Percentiles rank a stretch among this genome's conserved stretches.
Evolutionary conservation across 208 protist genomes (phyloP).

Genomic region (Acanthamoeba comandoni): DNA sequence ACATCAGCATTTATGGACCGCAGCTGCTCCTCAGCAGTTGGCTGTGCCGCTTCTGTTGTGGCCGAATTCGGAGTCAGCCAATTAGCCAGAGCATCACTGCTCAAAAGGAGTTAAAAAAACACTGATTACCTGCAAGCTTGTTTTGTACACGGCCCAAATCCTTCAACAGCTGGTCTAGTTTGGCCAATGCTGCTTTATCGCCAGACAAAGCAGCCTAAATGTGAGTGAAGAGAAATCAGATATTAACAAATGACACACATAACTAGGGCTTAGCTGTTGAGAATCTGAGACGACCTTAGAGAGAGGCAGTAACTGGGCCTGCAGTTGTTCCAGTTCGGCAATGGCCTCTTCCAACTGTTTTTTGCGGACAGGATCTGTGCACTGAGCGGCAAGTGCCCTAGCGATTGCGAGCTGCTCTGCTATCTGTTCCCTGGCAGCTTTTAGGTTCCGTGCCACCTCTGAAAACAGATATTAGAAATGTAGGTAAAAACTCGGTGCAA

Average conservation of each 20-base stretch:
- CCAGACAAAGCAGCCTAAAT: conserved; percentile 25
- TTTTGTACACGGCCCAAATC: conserved; percentile 16
- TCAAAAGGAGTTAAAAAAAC: too few species aligned
- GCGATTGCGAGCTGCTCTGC: conserved; percentile 54
- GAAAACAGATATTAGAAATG: neutral
- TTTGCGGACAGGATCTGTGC: conserved; percentile 32
- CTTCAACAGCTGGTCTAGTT: conserved; percentile 31
- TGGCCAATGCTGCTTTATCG: conserved; percentile 38
- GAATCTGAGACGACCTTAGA: neutral
- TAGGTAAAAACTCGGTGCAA: neutral
- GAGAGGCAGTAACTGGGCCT: conserved; percentile 21
- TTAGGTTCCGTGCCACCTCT: conserved; percentile 10
- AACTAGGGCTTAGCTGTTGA: too few species aligned
- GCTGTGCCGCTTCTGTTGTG: conserved; percentile 1
- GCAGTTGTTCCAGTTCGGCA: conserved; percentile 1
- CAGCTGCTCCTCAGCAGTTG: conserved; percentile 17
- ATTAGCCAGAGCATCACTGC: too few species aligned
- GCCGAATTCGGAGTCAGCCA: too few species aligned
- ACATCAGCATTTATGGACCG: conserved; percentile 4
- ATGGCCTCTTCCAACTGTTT: conserved; percentile 48
- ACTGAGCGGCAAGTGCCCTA: conserved; percentile 17
- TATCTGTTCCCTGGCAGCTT: conserved; percentile 28
- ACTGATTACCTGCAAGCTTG: neutral
- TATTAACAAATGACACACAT: too few species aligned
- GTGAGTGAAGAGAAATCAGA: neutral